Percentiles rank a stretch among this genome's conserved stretches.
These are phyloP conservation scores for Penicillium occitanis DNA, from an alignment of 2,329 filamentous ascomycete species.

Conservation along the genomic window DNA sequence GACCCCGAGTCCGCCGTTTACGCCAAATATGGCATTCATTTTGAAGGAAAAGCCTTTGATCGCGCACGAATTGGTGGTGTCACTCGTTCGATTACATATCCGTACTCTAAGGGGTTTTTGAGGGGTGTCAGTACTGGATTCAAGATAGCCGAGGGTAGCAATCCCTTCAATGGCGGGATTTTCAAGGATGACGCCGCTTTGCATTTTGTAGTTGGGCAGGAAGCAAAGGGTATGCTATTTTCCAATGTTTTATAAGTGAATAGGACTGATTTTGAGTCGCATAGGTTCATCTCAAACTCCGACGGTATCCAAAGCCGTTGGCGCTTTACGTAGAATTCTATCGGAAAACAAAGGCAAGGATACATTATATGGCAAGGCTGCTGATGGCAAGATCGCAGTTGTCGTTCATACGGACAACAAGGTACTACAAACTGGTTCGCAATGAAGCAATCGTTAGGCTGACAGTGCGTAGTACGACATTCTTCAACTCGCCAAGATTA, in stretches of 20 bases:
- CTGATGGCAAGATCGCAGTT: conserved; percentile 41
- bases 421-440: conserved; percentile 11
- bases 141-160: conserved; percentile 51
- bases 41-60: conserved; percentile 57
- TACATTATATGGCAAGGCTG: conserved; percentile 42
- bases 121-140: conserved; percentile 62
- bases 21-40: conserved; percentile 49
- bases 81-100: conserved; percentile 60
- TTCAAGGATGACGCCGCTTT: conserved; percentile 56
- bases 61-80: conserved; percentile 58
- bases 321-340: conserved; percentile 40
- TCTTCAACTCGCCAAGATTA: conserved; percentile 38
- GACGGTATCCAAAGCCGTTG: conserved; percentile 33
- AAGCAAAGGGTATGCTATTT: conserved; percentile 29
- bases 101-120: conserved; percentile 50
- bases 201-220: conserved; percentile 50
- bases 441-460: neutral
- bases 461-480: conserved; percentile 40
- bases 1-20: conserved; percentile 24
- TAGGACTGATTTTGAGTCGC: neutral
- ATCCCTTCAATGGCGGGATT: conserved; percentile 52
- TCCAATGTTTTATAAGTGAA: neutral
- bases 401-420: conserved; percentile 43
- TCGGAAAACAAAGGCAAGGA: conserved; percentile 35
- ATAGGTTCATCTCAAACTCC: conserved; percentile 26